These are phyloP conservation scores for Cladosporium cucumerinum DNA, from an alignment of 2,329 filamentous ascomycete species.

Conservation along the genomic window DNA sequence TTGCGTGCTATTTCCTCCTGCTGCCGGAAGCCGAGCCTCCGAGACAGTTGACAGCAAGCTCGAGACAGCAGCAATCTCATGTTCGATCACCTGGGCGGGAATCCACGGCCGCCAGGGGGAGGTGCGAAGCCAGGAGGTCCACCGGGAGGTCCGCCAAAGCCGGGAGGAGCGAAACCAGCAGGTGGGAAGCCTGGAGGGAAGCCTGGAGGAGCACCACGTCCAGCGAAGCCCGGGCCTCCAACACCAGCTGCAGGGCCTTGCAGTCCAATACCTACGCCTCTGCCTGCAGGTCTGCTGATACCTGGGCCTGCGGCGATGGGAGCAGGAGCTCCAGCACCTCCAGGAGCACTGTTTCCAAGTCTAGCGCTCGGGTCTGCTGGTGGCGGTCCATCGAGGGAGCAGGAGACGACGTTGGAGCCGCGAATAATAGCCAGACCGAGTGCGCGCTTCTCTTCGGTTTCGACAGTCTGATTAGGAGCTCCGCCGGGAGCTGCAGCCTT, in stretches of 20 bases:
- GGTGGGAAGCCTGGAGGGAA: constrained; percentile 36
- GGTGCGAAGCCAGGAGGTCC: constrained; percentile 39
- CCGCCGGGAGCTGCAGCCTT: constrained; percentile 62
- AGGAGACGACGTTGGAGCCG: constrained; percentile 88
- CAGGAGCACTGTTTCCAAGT: constrained; percentile 72
- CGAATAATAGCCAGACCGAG: constrained; percentile 91
- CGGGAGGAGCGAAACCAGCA: constrained; percentile 30
- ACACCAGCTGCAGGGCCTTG: constrained; percentile 87
- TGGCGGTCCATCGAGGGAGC: constrained; percentile 92
- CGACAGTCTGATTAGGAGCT: constrained; percentile 55
- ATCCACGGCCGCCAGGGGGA: constrained; percentile 43
- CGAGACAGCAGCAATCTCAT: background rate
- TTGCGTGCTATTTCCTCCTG: background rate
- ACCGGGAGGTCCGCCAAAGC: constrained; percentile 36
- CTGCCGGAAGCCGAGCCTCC: background rate
- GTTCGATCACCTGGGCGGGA: constrained; percentile 23
- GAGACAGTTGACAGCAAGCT: background rate
- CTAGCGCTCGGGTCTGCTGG: constrained; percentile 89
- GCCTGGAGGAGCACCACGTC: constrained; percentile 44
- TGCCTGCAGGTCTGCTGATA: constrained; percentile 84
- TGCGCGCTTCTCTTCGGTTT: constrained; percentile 96
- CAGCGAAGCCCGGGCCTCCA: constrained; percentile 69
- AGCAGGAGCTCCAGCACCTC: constrained; percentile 54
- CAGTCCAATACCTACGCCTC: constrained; percentile 72
- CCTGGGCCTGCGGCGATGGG: constrained; percentile 80